Evolutionary conservation across 2,329 filamentous ascomycete genomes (phyloP), one percentile per base, ranked within the genome.

Genomic region (Aspergillus intermedius): DNA sequence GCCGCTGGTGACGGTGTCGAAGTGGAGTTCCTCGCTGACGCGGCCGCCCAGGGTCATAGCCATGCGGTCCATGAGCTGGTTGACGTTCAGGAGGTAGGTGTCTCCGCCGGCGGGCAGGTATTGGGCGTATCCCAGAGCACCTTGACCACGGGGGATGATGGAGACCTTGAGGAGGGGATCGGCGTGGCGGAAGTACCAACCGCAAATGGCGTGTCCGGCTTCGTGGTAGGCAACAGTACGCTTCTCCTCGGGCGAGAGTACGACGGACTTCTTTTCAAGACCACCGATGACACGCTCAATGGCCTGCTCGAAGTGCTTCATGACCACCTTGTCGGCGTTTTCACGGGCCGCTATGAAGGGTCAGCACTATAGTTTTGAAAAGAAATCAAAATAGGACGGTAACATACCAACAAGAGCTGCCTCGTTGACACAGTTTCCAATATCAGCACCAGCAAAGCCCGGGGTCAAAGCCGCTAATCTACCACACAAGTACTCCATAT

Each of bases 41-140:
- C 93, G 89, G 1, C 93, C 93, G 59, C 91, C 93, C 48, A 98
- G 84, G 2, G 91, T 96, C 93, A 98, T 98, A 55, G 93, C 93
- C 93, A 98, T 98, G 59, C 93, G 90, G 69, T 98, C 93, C 88
- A 97, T 95, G 39, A 98, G 78, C 73, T 98, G 93, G 66, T 91
- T 85, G 55, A 88, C 85, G 64, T 86, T 95, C 91, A 98, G 93
- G 55, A 98, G 80, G 69, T 97, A 97, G 7, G 88, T 89, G 65
- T 98, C 93, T 39, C 68, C 68, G 49, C 84, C 84, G 19, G 85
- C 79, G 1, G 93, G 93, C n/a, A 98, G 80, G 68, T 97, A 97
- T 70, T 98, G 93, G 1, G 93, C 93, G 66, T 98, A 98, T 7
- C 93, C 93, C 13, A 98, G 78, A 22, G 91, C 90, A 32, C 90